phyloP scores from a whole-genome alignment of 768 basidiomycete species.

The Leucocoprinus birnbaumii region DNA sequence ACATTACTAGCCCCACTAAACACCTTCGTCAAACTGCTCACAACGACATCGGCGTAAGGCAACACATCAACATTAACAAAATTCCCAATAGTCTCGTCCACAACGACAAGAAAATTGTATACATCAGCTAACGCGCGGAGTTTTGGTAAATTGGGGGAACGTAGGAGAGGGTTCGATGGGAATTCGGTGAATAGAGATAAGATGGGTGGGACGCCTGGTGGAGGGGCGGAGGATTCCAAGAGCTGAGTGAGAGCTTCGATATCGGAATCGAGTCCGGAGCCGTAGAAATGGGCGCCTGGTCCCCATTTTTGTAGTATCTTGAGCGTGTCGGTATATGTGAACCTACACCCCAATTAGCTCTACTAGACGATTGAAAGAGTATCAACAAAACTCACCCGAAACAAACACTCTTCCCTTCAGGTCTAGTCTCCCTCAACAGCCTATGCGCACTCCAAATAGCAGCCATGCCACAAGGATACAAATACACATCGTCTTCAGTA shows the following conservation, averaged over 20 bases:
- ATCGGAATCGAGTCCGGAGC: conserved; percentile 72
- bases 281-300: conserved; percentile 87
- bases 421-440: conserved; percentile 50
- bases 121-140: conserved; percentile 81
- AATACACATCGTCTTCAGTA: conserved; percentile 83
- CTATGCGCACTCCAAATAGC: conserved; percentile 94
- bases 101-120: conserved; percentile 81
- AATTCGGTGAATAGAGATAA: conserved; percentile 90
- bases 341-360: conserved; percentile 42
- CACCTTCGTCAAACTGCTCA: conserved; percentile 89
- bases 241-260: conserved; percentile 75
- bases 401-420: conserved; percentile 80
- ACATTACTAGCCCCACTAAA: conserved; percentile 95
- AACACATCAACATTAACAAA: conserved; percentile 91
- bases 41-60: conserved; percentile 84
- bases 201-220: conserved; percentile 62
- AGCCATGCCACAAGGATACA: conserved; percentile 88
- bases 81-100: conserved; percentile 96
- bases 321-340: conserved; percentile 93
- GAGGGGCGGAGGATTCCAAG: conserved; percentile 60
- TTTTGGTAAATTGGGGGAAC: conserved; percentile 74
- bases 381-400: conserved; percentile 68
- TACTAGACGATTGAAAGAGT: neutral
- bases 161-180: conserved; percentile 91
- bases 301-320: conserved; percentile 97